Percentiles rank a stretch among this genome's conserved stretches.
Conservation (phyloP, 2,329 filamentous ascomycete genomes). For the Penicillium sp. region DNA sequence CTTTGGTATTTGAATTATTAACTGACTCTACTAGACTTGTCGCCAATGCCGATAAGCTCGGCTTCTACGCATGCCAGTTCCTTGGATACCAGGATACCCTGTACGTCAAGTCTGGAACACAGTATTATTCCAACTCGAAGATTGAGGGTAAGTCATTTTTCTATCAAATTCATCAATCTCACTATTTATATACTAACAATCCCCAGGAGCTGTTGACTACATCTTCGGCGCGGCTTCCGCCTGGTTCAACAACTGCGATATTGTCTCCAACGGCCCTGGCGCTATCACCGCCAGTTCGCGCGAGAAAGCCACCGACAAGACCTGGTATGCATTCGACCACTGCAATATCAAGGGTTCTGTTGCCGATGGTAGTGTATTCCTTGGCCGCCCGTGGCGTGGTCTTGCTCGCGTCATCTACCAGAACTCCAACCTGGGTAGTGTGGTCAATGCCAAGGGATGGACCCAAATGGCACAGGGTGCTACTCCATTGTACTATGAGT, state of each 20-base stretch:
- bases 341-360: conserved; percentile 26
- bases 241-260: conserved; percentile 34
- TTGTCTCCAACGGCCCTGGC: conserved; percentile 34
- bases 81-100: conserved; percentile 39
- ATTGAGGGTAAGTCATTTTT: conserved; percentile 27
- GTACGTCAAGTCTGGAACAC: conserved; percentile 35
- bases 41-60: conserved; percentile 32
- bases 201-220: conserved; percentile 35
- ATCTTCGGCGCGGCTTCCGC: conserved; percentile 37
- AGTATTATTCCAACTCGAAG: conserved; percentile 37
- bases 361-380: conserved; percentile 29
- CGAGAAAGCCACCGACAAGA: conserved; percentile 21
- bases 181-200: neutral
- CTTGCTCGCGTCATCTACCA: conserved; percentile 39
- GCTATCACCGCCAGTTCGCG: conserved; percentile 36
- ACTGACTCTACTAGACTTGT: conserved; percentile 20
- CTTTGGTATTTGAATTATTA: neutral
- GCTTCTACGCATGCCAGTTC: conserved; percentile 39
- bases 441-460: conserved; percentile 37
- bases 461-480: conserved; percentile 33
- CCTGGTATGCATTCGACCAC: conserved; percentile 36
- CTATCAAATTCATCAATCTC: neutral
- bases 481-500: conserved; percentile 35
- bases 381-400: conserved; percentile 37
- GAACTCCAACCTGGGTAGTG: conserved; percentile 28